Evolutionary conservation across 768 basidiomycete species (phyloP).

Genomic region (Kwoniella shandongensis): DNA sequence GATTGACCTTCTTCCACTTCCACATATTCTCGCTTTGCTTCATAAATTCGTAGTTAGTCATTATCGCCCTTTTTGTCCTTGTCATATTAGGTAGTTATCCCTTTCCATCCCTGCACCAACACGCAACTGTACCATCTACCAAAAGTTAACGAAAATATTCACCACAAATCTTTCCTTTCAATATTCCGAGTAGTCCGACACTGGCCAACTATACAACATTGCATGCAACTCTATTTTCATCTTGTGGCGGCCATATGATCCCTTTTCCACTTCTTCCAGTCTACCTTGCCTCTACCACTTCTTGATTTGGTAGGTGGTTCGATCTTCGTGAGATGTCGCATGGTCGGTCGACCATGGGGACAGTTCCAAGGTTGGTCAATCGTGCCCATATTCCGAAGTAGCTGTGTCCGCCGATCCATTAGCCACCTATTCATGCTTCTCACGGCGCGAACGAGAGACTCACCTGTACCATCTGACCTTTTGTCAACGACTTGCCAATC

Average conservation of each 20-base stretch:
- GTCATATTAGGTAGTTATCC: no score
- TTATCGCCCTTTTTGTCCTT: no score
- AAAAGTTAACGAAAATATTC: no score
- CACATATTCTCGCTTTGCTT: neutral
- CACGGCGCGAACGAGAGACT: constrained; percentile 3
- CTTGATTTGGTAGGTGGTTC: constrained; percentile 17
- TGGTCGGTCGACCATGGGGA: constrained; percentile 55
- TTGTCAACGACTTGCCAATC: constrained; percentile 82
- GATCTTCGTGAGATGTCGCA: constrained; percentile 54
- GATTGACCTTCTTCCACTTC: constrained; percentile 1
- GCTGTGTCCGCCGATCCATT: constrained; percentile 8
- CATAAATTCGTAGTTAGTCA: neutral
- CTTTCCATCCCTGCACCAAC: neutral
- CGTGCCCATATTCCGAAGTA: constrained; percentile 54
- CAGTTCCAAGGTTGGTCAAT: constrained; percentile 58
- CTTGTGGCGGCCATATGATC: no score
- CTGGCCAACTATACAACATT: no score
- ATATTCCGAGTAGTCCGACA: no score
- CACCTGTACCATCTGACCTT: constrained; percentile 68
- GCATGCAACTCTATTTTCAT: no score
- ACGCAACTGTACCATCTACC: no score
- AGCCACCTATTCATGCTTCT: neutral
- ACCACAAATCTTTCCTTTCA: no score
- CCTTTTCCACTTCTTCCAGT: constrained; percentile 31
- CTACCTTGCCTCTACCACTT: constrained; percentile 19